These are phyloP conservation scores for Solanum verrucosum DNA, from an alignment of 257 asterid genomes.

Conservation along the genomic window DNA sequence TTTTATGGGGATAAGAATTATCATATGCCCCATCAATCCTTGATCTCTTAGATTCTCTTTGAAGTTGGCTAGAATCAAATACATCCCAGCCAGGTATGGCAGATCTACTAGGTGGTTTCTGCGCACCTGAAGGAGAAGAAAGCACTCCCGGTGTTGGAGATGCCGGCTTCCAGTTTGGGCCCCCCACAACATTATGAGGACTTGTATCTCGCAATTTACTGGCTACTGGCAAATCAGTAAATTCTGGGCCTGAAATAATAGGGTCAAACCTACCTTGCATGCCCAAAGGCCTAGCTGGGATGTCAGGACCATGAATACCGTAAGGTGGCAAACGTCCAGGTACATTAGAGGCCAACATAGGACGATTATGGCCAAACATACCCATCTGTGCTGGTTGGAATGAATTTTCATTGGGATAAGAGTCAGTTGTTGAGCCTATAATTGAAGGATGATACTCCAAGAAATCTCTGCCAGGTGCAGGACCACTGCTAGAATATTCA, in stretches of 20 bases:
- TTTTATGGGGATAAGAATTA: slow-evolving; percentile 29
- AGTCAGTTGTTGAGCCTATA: slow-evolving; percentile 33
- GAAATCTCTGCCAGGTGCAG: slow-evolving; percentile 26
- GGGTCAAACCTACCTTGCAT: slow-evolving; percentile 51
- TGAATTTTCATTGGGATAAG: slow-evolving; percentile 30
- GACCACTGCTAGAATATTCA: slow-evolving; percentile 61
- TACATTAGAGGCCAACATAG: slow-evolving; percentile 37
- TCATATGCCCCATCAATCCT: slow-evolving; percentile 45
- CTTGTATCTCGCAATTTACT: slow-evolving; percentile 38
- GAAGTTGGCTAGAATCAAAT: slow-evolving; percentile 52
- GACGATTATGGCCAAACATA: slow-evolving; percentile 42
- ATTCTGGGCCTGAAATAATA: slow-evolving; percentile 33
- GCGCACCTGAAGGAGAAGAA: slow-evolving; percentile 53
- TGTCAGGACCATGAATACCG: slow-evolving; percentile 57
- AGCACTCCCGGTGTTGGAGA: slow-evolving; percentile 60
- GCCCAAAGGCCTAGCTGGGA: slow-evolving; percentile 41
- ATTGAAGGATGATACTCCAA: slow-evolving; percentile 37
- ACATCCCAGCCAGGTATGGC: slow-evolving; percentile 64
- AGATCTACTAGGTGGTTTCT: slow-evolving; percentile 32
- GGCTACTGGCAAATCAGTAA: slow-evolving; percentile 25
- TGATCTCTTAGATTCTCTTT: slow-evolving; percentile 74
- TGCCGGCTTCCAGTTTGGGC: slow-evolving; percentile 63
- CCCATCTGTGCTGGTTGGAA: slow-evolving; percentile 64
- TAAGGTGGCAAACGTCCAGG: slow-evolving; percentile 32
- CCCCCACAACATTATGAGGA: slow-evolving; percentile 47